These are phyloP conservation scores for Asterophora lycoperdoides DNA, from an alignment of 768 basidiomycete genomes.

Conservation along the genomic window DNA sequence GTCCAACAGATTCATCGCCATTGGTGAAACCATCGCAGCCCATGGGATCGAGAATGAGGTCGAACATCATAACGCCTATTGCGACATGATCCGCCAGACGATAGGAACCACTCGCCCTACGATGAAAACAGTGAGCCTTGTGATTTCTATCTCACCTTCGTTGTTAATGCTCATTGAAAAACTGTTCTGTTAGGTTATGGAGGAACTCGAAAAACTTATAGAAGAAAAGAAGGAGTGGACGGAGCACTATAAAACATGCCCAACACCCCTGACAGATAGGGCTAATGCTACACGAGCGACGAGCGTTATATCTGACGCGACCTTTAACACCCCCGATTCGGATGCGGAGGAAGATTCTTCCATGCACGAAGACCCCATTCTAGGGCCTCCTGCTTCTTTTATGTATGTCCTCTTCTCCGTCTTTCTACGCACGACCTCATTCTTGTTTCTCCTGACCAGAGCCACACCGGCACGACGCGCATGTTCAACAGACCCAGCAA, in stretches of 20 bases:
- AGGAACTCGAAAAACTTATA: not conserved
- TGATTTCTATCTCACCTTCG: too few species aligned
- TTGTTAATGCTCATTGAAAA: not conserved
- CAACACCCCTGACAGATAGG: too few species aligned
- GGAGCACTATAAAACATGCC: not conserved
- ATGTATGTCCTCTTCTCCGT: too few species aligned
- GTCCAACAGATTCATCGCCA: not conserved
- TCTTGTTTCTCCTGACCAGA: not conserved
- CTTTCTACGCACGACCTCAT: too few species aligned
- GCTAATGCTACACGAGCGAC: not conserved
- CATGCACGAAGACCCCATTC: not conserved
- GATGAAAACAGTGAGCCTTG: not conserved
- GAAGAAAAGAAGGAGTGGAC: not conserved
- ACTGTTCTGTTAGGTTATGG: not conserved
- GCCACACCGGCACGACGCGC: not conserved
- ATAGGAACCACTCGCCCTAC: not conserved
- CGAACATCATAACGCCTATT: not conserved
- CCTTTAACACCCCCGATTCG: not conserved
- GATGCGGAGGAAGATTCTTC: not conserved
- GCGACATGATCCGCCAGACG: conserved; percentile 3
- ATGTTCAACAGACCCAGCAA: not conserved
- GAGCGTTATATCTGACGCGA: not conserved
- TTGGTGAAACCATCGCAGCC: not conserved
- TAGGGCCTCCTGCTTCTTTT: not conserved
- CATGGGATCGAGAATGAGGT: not conserved